These are phyloP conservation scores for Trichosporon asahii DNA, from an alignment of 1,284 basidiomycete genomes.

Conservation along the genomic window DNA sequence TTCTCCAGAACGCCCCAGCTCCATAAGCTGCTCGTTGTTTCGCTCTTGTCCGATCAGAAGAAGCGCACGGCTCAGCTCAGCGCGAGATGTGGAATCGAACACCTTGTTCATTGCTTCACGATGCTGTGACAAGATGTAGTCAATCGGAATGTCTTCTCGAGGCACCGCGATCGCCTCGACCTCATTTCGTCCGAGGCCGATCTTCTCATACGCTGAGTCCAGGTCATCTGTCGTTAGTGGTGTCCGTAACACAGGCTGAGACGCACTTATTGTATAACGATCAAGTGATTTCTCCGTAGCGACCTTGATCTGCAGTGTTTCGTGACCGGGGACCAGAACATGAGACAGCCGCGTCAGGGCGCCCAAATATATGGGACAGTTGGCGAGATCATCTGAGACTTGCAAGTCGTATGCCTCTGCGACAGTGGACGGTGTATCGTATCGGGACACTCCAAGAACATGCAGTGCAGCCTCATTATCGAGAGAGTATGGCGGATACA, in stretches of 20 bases:
- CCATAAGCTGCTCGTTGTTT: constrained; percentile 27
- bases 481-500: constrained; percentile 15
- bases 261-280: constrained; percentile 34
- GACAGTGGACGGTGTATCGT: constrained; percentile 32
- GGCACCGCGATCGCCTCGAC: constrained; percentile 28
- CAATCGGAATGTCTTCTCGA: constrained; percentile 35
- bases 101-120: constrained; percentile 30
- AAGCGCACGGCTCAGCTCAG: constrained; percentile 30
- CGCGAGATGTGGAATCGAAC: constrained; percentile 20
- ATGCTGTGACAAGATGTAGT: constrained; percentile 37
- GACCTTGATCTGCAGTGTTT: constrained; percentile 34
- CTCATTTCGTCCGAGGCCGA: constrained; percentile 33
- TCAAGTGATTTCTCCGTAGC: constrained; percentile 40
- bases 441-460: constrained; percentile 30
- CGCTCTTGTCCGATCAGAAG: constrained; percentile 35
- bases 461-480: constrained; percentile 11
- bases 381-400: constrained; percentile 26
- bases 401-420: constrained; percentile 40
- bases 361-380: constrained; percentile 28
- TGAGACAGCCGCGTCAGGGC: constrained; percentile 37
- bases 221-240: constrained; percentile 40
- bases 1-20: constrained; percentile 31
- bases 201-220: constrained; percentile 31
- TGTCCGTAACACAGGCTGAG: accelerated
- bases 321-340: constrained; percentile 24